These are phyloP conservation scores for Magnusiomyces suaveolens DNA, from an alignment of 1,139 yeast species.

Conservation along the genomic window DNA sequence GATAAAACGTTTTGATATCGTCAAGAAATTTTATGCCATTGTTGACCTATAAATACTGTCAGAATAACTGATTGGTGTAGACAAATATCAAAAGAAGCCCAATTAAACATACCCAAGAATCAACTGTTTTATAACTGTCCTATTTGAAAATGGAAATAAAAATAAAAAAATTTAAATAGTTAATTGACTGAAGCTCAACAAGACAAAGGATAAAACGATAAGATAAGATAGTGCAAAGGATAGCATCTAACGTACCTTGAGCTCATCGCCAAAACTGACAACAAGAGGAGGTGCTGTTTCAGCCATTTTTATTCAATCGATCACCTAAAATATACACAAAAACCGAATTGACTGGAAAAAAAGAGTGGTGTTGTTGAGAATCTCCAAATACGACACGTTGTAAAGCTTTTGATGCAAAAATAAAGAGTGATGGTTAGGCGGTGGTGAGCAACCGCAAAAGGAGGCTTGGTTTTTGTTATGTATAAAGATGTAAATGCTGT, in stretches of 20 bases:
- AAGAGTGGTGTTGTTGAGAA: too few species aligned
- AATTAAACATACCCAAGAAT: slow-evolving; percentile 53
- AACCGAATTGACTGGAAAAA: too few species aligned
- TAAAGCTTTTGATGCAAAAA: too few species aligned
- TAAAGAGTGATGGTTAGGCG: too few species aligned
- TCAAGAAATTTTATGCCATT: slow-evolving; percentile 65
- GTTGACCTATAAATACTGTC: slow-evolving; percentile 29
- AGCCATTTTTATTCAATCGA: slow-evolving; percentile 19
- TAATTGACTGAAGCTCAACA: too few species aligned
- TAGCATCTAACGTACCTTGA: slow-evolving; percentile 22
- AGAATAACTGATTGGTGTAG: not conserved
- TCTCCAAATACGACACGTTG: too few species aligned
- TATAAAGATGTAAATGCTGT: too few species aligned
- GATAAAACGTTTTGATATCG: slow-evolving; percentile 75
- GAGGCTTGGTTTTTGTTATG: too few species aligned
- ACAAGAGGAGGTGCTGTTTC: slow-evolving; percentile 24
- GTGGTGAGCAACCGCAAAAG: too few species aligned
- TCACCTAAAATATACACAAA: too few species aligned
- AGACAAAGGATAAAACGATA: slow-evolving; percentile 25
- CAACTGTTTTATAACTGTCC: slow-evolving; percentile 69
- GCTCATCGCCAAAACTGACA: slow-evolving; percentile 34
- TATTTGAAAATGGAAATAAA: slow-evolving; percentile 31
- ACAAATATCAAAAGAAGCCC: slow-evolving; percentile 1
- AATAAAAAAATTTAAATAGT: too few species aligned
- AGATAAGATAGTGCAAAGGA: not conserved